Conservation (phyloP, 371 early-diverging fungal genomes). For the Rhizopus delemar region DNA sequence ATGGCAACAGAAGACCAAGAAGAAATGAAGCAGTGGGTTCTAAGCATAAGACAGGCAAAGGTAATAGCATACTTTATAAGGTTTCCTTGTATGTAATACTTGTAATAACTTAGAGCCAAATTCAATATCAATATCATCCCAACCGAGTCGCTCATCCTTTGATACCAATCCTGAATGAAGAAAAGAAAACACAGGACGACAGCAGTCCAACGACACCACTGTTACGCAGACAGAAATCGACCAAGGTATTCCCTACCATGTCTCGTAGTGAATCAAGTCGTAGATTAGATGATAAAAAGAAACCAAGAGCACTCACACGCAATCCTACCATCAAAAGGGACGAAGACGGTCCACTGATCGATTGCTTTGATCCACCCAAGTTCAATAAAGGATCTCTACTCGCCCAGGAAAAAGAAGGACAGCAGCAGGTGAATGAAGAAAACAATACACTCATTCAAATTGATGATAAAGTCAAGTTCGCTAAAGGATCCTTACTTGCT, state of each 20-base stretch:
- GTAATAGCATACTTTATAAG: constrained; percentile 23
- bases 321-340: constrained; percentile 18
- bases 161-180: constrained; percentile 24
- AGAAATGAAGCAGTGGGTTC: constrained; percentile 80
- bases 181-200: constrained; percentile 6
- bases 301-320: constrained; percentile 22
- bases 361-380: constrained; percentile 19
- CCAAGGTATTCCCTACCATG: constrained; percentile 21
- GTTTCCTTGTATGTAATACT: not conserved
- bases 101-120: constrained; percentile 27
- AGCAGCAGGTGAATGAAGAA: constrained; percentile 15
- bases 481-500: constrained; percentile 47
- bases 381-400: constrained; percentile 41
- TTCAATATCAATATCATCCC: constrained; percentile 42
- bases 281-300: constrained; percentile 12
- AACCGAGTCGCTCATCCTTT: constrained; percentile 41
- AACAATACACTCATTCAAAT: constrained; percentile 41
- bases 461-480: constrained; percentile 40
- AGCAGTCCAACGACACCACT: not conserved
- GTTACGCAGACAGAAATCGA: constrained; percentile 44
- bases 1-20: constrained; percentile 77
- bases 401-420: constrained; percentile 27
- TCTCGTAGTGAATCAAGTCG: constrained; percentile 28
- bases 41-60: constrained; percentile 78
- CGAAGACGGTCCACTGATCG: constrained; percentile 23